Conservation (phyloP, 2,329 filamentous ascomycete genomes). For the Neofusicoccum sp. region DNA sequence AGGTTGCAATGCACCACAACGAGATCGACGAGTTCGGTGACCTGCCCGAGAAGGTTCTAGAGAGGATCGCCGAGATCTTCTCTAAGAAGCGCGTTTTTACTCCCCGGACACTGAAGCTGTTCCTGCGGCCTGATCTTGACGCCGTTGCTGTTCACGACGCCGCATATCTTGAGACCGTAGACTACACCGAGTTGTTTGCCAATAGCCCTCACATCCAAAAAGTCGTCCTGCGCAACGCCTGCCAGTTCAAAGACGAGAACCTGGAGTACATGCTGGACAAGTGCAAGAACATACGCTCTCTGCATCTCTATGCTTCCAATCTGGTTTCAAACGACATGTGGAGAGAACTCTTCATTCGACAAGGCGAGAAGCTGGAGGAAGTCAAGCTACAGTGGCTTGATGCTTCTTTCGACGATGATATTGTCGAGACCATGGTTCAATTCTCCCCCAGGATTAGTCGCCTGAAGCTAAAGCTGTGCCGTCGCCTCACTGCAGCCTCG, state of each 20-base stretch:
- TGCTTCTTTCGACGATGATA: slow-evolving; percentile 72
- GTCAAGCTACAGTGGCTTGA: slow-evolving; percentile 84
- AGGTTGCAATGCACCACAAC: slow-evolving; percentile 61
- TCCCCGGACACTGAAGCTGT: slow-evolving; percentile 48
- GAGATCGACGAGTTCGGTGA: slow-evolving; percentile 66
- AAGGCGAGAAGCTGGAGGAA: slow-evolving; percentile 63
- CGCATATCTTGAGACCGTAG: slow-evolving; percentile 66
- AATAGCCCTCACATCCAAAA: slow-evolving; percentile 66
- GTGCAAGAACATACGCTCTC: slow-evolving; percentile 63
- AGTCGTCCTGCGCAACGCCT: slow-evolving; percentile 78
- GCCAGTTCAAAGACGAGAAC: slow-evolving; percentile 84
- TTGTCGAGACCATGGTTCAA: slow-evolving; percentile 59
- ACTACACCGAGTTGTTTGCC: slow-evolving; percentile 79
- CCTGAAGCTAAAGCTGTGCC: slow-evolving; percentile 80
- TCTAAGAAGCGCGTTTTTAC: slow-evolving; percentile 62
- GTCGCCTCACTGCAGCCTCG: slow-evolving; percentile 65
- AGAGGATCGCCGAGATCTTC: slow-evolving; percentile 61
- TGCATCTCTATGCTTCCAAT: slow-evolving; percentile 83
- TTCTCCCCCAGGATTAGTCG: slow-evolving; percentile 68
- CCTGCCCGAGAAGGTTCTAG: slow-evolving; percentile 56
- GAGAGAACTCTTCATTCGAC: slow-evolving; percentile 64
- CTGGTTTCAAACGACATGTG: slow-evolving; percentile 75
- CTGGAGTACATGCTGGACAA: slow-evolving; percentile 78
- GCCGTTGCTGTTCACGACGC: slow-evolving; percentile 61
- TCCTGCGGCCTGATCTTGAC: slow-evolving; percentile 53